A percentile compares a stretch with the other conserved stretches of the same genome.
phyloP scores from a whole-genome alignment of 2,329 filamentous ascomycete genomes.

The Phyllosticta citriasiana region DNA sequence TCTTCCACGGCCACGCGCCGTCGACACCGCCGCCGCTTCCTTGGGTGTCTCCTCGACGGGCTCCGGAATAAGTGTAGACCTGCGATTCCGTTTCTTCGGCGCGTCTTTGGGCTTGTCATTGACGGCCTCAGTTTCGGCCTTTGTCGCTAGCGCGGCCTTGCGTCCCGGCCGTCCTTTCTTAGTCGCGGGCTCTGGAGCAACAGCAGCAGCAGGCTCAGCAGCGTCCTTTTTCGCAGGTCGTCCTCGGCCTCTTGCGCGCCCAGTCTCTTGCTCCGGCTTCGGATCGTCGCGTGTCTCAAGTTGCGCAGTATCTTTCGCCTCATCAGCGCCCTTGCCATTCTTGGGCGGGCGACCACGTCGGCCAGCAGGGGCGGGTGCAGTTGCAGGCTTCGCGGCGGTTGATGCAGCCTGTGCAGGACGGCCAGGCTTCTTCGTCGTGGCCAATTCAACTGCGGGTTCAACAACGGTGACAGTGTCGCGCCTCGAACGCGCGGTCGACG shows the following conservation, averaged over 20 bases:
- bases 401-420: not conserved
- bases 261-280: not conserved
- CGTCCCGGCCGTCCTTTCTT: not conserved
- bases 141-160: not conserved
- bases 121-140: not conserved
- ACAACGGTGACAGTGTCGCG: not conserved
- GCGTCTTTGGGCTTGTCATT: not conserved
- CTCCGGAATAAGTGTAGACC: not conserved
- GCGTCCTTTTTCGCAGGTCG: not conserved
- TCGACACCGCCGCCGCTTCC: not conserved
- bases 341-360: constrained; percentile 6
- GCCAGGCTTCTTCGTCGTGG: not conserved
- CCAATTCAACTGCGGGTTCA: not conserved
- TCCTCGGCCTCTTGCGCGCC: not conserved
- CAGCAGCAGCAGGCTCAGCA: not conserved
- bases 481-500: not conserved
- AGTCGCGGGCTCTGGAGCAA: not conserved
- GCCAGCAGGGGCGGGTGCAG: not conserved
- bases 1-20: constrained; percentile 2
- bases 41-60: not conserved
- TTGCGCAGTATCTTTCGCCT: not conserved
- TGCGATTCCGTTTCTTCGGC: not conserved
- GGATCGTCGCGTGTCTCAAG: not conserved
- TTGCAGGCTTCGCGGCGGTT: not conserved
- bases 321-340: not conserved